Percentiles rank a stretch among this genome's conserved stretches.
Conservation (phyloP, 371 early-diverging fungal genomes). For the Circinella umbellata region DNA sequence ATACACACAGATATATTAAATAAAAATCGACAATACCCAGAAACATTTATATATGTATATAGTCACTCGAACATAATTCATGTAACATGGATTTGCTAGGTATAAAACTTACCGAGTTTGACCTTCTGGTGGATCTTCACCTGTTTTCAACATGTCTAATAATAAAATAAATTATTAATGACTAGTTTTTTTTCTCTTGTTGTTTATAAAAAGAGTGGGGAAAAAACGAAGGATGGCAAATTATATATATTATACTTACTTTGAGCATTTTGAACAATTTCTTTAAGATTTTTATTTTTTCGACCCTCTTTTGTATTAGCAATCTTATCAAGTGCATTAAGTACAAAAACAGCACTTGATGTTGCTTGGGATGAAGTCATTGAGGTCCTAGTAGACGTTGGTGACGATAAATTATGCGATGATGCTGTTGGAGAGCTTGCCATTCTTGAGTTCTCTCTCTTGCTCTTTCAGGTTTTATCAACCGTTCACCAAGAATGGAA, state of each 20-base stretch:
- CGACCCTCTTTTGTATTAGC: conserved; percentile 54
- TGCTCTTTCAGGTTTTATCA: not conserved
- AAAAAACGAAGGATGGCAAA: no score
- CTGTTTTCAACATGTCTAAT: conserved; percentile 41
- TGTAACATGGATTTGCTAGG: no score
- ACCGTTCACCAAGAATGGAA: not conserved
- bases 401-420: conserved; percentile 35
- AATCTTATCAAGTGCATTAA: conserved; percentile 71
- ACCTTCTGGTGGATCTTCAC: conserved; percentile 48
- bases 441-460: conserved; percentile 7
- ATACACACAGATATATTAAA: no score
- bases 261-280: conserved; percentile 46
- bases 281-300: conserved; percentile 59
- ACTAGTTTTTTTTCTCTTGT: not conserved
- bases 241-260: conserved; percentile 24
- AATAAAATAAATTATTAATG: not conserved
- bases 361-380: conserved; percentile 38
- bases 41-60: no score
- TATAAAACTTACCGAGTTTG: conserved; percentile 37
- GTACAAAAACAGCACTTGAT: conserved; percentile 64
- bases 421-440: conserved; percentile 34
- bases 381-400: conserved; percentile 24
- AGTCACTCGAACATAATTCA: no score
- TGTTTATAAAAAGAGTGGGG: no score
- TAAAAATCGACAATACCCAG: no score